phyloP scores from a whole-genome alignment of 495 filamentous ascomycete genomes.

The Chlorociboria aeruginascens region DNA sequence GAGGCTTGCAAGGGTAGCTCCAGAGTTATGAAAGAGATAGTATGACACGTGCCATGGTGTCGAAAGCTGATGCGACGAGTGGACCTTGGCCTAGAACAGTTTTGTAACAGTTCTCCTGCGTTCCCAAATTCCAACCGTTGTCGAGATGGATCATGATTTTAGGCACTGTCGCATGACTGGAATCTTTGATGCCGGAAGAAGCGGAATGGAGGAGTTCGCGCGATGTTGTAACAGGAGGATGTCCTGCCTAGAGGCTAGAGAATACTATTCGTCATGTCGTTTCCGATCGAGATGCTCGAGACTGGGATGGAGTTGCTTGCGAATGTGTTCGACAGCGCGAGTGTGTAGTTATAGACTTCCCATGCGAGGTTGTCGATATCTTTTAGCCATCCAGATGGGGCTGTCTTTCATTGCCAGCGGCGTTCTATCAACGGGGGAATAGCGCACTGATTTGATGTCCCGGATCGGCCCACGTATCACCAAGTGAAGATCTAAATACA shows the following conservation, averaged over 20 bases:
- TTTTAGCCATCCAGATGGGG: constrained; percentile 49
- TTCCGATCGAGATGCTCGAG: constrained; percentile 54
- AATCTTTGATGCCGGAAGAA: constrained; percentile 49
- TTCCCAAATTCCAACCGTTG: constrained; percentile 55
- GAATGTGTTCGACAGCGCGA: constrained; percentile 48
- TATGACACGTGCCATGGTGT: constrained; percentile 60
- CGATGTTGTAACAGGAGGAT: constrained; percentile 44
- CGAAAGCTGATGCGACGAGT: constrained; percentile 44
- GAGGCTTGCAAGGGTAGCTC: constrained; percentile 43
- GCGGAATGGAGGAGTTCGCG: constrained; percentile 47
- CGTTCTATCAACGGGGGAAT: neutral
- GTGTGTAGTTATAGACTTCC: constrained; percentile 56
- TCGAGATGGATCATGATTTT: constrained; percentile 61
- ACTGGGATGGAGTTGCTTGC: constrained; percentile 39
- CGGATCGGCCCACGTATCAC: constrained; percentile 51
- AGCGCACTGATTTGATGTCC: constrained; percentile 25
- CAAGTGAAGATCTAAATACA: constrained; percentile 65
- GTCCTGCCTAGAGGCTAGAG: constrained; percentile 50
- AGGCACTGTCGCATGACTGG: constrained; percentile 38
- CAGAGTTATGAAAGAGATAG: constrained; percentile 52
- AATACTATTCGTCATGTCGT: constrained; percentile 53
- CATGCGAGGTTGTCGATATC: constrained; percentile 43
- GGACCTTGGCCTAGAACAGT: constrained; percentile 39
- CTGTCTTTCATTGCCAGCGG: constrained; percentile 22
- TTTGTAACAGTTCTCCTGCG: constrained; percentile 52